These are phyloP conservation scores for Sclerotinia minor DNA, from an alignment of 2,329 filamentous ascomycete species.

Conservation along the genomic window DNA sequence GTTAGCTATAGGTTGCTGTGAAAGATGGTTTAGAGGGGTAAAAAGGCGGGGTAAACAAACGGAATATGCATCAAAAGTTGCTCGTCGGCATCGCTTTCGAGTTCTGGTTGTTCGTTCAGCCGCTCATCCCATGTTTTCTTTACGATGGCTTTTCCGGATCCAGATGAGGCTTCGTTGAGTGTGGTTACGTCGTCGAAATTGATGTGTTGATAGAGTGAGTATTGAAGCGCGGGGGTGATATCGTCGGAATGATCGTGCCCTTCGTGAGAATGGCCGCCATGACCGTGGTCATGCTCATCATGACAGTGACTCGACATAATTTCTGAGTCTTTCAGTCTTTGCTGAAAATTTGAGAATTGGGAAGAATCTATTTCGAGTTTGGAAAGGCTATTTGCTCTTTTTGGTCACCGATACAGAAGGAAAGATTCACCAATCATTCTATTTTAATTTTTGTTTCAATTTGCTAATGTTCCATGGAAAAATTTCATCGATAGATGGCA, in stretches of 20 bases:
- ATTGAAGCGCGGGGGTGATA: slow-evolving; percentile 86
- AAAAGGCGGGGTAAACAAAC: slow-evolving; percentile 52
- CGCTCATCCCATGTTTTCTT: slow-evolving; percentile 92
- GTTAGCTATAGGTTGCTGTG: neutral
- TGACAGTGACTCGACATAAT: slow-evolving; percentile 50
- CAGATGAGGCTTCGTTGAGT: slow-evolving; percentile 73
- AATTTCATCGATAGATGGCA: neutral
- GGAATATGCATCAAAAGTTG: slow-evolving; percentile 91
- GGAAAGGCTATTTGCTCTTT: neutral
- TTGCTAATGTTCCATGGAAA: neutral
- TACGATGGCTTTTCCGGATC: slow-evolving; percentile 71
- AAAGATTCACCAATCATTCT: slow-evolving; percentile 15
- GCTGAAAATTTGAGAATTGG: neutral
- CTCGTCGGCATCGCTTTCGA: slow-evolving; percentile 85
- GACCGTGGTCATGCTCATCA: slow-evolving; percentile 44
- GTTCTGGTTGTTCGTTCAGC: slow-evolving; percentile 67
- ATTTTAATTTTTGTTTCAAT: neutral
- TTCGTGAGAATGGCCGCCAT: slow-evolving; percentile 61
- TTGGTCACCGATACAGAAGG: neutral
- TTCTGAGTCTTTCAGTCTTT: neutral
- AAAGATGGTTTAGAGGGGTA: slow-evolving; percentile 18
- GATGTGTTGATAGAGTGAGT: slow-evolving; percentile 88
- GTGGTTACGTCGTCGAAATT: slow-evolving; percentile 83
- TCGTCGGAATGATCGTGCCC: slow-evolving; percentile 89
- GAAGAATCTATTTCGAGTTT: neutral